Evolutionary conservation across 2,329 filamentous ascomycete species (phyloP), one percentile per base, ranked within the genome.

Genomic region (Calonectria pauciramosa): DNA sequence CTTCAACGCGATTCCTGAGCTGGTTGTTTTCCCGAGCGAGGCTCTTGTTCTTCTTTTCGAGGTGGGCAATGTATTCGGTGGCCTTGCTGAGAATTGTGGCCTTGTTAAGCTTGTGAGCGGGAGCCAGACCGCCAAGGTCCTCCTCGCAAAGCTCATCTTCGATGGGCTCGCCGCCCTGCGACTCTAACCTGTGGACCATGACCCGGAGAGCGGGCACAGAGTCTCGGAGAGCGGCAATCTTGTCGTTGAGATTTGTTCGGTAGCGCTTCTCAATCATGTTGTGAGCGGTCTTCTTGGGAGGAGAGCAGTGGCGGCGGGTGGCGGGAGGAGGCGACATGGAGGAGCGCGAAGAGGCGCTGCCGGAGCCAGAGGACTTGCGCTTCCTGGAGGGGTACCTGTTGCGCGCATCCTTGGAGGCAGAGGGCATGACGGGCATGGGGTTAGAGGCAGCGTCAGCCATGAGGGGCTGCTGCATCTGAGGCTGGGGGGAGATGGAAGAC

Each of bases 221-320:
- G 84, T 98, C 95, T 80, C 96, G 90, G 73, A 98, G 88, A 73
- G 95, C 95, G 66, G 95, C 94, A 80, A 98, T 98, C 87, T 98
- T 98, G 83, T 98, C 96, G 83, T 98, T 98, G 72, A 98, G 89
- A 80, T 98, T 98, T 66, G 95, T 98, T 80, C 96, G 93, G 84
- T 98, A 98, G 77, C 96, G 90, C 89, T 98, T 98, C 87, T 98
- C 96, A 77, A 98, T 98, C 89, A 98, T 96, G 85, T 98, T 98
- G 86, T 98, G 96, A 0, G 96, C 95, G 26, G 95, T 96, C 89
- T 98, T 98, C 89, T 97, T 98, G 70, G 83, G 80, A 36, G 80
- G 79, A 34, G 81, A 78, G 77, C 80, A 76, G 75, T 82, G 81
- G 49, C 80, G 81, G 66, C 81, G 80, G 20, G 76, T 77, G 28